These are phyloP conservation scores for Lagenidium sp. DNA, from an alignment of 352 stramenopile species.

Conservation along the genomic window DNA sequence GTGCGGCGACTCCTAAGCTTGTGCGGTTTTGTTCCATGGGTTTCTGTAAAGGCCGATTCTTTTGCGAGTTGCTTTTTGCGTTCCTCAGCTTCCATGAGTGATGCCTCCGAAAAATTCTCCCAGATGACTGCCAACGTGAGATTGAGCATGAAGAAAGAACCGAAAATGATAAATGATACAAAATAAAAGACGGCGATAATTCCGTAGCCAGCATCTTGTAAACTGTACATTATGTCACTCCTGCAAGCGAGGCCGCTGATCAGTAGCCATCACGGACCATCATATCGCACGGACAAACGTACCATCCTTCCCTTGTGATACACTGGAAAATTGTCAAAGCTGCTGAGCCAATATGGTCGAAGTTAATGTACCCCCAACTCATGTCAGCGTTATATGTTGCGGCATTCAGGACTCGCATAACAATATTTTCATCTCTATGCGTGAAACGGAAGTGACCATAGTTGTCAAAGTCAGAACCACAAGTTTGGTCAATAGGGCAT, in stretches of 20 bases:
- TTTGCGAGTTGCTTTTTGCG: too few relatives aligned
- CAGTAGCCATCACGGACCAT: too few relatives aligned
- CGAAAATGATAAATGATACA: conserved; percentile 81
- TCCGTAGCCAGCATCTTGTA: conserved; percentile 41
- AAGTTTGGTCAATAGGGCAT: conserved; percentile 27
- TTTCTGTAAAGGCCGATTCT: too few relatives aligned
- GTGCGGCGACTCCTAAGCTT: too few relatives aligned
- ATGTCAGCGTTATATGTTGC: conserved; percentile 60
- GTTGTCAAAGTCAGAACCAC: conserved; percentile 53
- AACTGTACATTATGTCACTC: conserved; percentile 27
- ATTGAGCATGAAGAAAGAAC: conserved; percentile 90
- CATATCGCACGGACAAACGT: too few relatives aligned
- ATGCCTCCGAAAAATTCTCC: conserved; percentile 64
- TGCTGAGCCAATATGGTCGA: conserved; percentile 84
- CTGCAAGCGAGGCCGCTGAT: too few relatives aligned
- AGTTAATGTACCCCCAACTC: conserved; percentile 82
- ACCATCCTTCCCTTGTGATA: conserved; percentile 90
- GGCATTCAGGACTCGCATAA: conserved; percentile 21
- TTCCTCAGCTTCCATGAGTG: conserved; percentile 47
- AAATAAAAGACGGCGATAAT: conserved; percentile 71
- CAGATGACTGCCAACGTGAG: conserved; percentile 88
- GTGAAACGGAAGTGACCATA: conserved; percentile 61
- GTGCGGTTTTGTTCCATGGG: too few relatives aligned
- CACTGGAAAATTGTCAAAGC: conserved; percentile 85
- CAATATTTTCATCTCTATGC: conserved; percentile 25